phyloP scores from a whole-genome alignment of 805 yeast genomes.

The Teunomyces panamensis region DNA sequence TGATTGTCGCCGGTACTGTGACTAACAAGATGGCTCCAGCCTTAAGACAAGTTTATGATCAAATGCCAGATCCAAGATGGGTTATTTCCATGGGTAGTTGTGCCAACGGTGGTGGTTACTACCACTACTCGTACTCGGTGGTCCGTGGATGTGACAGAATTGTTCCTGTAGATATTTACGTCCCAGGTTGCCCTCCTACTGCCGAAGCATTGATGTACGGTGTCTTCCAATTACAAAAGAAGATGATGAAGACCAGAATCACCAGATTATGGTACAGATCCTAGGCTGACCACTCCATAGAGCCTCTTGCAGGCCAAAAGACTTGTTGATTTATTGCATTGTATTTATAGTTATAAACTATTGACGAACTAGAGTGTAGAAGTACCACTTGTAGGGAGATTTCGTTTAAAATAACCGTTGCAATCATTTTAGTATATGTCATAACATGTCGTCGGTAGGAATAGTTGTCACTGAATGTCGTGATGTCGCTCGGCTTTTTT shows the following conservation, averaged over 20 bases:
- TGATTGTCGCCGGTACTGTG: slow-evolving; percentile 89
- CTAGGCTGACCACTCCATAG: slow-evolving; percentile 11
- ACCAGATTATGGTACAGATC: slow-evolving; percentile 85
- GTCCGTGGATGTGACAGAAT: slow-evolving; percentile 89
- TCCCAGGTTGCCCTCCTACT: slow-evolving; percentile 92
- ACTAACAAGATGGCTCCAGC: slow-evolving; percentile 95
- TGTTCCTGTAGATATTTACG: slow-evolving; percentile 86
- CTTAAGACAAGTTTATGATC: slow-evolving; percentile 87
- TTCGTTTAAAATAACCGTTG: too few relatives aligned
- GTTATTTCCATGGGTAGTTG: slow-evolving; percentile 93
- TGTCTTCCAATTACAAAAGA: slow-evolving; percentile 82
- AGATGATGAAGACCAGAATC: slow-evolving; percentile 78
- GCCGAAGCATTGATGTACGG: slow-evolving; percentile 91
- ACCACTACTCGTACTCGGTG: slow-evolving; percentile 84
- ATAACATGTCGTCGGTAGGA: too few relatives aligned
- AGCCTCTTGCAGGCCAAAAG: neutral
- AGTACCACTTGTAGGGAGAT: too few relatives aligned
- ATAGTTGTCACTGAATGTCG: too few relatives aligned
- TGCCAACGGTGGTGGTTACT: slow-evolving; percentile 93
- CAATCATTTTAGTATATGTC: too few relatives aligned
- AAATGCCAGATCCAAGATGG: slow-evolving; percentile 94
- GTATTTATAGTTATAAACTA: slow-evolving; percentile 1
- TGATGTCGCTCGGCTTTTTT: too few relatives aligned
- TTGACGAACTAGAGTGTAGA: neutral
- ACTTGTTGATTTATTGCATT: slow-evolving; percentile 1